phyloP scores from a whole-genome alignment of 179 eudicot genomes.

The Camellia oleifera region DNA sequence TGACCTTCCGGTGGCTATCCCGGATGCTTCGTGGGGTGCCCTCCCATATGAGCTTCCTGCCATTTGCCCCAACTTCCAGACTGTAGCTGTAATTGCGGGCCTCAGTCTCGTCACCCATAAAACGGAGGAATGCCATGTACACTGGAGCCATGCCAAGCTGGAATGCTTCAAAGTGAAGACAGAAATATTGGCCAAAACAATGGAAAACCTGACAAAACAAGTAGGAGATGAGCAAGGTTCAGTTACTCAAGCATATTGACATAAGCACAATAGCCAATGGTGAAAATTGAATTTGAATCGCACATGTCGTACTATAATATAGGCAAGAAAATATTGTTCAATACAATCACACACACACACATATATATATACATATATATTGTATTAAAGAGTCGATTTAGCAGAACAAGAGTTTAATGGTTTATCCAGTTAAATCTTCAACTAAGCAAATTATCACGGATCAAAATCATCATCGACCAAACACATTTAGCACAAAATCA shows the following conservation, averaged over 20 bases:
- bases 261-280: background rate
- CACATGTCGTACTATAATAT: too few relatives aligned
- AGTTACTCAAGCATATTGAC: background rate
- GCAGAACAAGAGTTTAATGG: background rate
- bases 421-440: background rate
- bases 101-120: slow-evolving; percentile 66
- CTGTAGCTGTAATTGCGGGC: slow-evolving; percentile 64
- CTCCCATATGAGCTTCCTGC: slow-evolving; percentile 59
- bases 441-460: background rate
- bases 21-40: slow-evolving; percentile 63
- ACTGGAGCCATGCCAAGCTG: slow-evolving; percentile 68
- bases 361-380: too few relatives aligned
- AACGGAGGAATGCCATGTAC: slow-evolving; percentile 67
- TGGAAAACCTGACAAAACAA: slow-evolving; percentile 47
- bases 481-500: background rate
- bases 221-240: background rate
- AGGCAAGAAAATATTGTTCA: background rate
- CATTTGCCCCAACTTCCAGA: slow-evolving; percentile 65
- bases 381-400: background rate
- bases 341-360: too few relatives aligned
- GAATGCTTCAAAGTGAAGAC: slow-evolving; percentile 68
- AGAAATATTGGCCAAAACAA: slow-evolving; percentile 64
- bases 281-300: too few relatives aligned
- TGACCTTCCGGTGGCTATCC: slow-evolving; percentile 61
- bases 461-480: too few relatives aligned